phyloP scores from a whole-genome alignment of 345 rosid species.

The Arabidopsis suecica region DNA sequence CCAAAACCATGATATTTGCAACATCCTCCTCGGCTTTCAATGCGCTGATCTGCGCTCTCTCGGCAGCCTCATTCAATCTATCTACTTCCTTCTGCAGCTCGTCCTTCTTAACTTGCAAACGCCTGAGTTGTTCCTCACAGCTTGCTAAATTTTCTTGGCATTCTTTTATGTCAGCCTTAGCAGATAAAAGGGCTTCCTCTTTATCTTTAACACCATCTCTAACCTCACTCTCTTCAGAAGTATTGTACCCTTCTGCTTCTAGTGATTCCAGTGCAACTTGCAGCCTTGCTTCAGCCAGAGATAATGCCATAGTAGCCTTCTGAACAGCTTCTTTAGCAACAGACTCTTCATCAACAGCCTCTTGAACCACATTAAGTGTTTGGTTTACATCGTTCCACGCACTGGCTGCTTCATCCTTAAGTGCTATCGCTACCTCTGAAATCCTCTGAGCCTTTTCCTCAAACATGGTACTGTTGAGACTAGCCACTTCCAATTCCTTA shows the following conservation, averaged over 20 bases:
- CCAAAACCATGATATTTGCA: conserved; percentile 81
- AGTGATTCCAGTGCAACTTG: conserved; percentile 70
- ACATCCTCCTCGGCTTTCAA: conserved; percentile 94
- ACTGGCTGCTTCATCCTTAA: conserved; percentile 73
- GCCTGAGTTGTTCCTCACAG: conserved; percentile 66
- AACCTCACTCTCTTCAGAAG: conserved; percentile 45
- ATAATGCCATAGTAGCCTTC: conserved; percentile 82
- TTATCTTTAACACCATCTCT: conserved; percentile 45
- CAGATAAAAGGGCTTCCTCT: conserved; percentile 54
- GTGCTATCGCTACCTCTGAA: conserved; percentile 88
- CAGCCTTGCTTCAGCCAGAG: conserved; percentile 90
- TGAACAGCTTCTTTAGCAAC: conserved; percentile 80
- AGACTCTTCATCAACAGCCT: conserved; percentile 67
- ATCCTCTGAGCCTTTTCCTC: conserved; percentile 91
- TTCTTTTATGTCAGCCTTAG: conserved; percentile 64
- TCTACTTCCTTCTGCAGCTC: conserved; percentile 79
- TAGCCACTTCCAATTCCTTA: conserved; percentile 79
- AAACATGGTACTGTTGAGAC: conserved; percentile 73
- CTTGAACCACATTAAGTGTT: conserved; percentile 63
- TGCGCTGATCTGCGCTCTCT: conserved; percentile 68
- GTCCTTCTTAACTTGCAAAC: conserved; percentile 65
- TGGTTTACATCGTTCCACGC: conserved; percentile 71
- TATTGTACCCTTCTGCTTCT: conserved; percentile 45
- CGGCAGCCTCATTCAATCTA: conserved; percentile 73
- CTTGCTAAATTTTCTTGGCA: conserved; percentile 59